Conservation (phyloP, 441 rosid species). For the Erodium texanum region DNA sequence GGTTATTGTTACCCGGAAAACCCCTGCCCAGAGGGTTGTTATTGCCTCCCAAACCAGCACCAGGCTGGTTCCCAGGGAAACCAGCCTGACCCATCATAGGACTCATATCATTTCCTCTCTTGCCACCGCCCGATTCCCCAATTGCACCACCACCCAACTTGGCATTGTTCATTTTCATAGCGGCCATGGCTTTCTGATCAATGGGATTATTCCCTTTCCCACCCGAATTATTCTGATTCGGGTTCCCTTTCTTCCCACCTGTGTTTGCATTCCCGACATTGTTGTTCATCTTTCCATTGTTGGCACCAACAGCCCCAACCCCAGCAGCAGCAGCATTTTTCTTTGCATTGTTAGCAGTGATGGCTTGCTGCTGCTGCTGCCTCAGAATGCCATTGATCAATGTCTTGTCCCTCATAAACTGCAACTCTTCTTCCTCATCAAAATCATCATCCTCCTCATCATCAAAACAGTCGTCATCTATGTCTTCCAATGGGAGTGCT, state of each 20-base stretch:
- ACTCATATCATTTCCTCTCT: slow-evolving; percentile 33
- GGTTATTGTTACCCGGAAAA: slow-evolving; percentile 22
- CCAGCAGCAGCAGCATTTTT: slow-evolving; percentile 7
- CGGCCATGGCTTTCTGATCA: slow-evolving; percentile 40
- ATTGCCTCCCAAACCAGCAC: slow-evolving; percentile 22
- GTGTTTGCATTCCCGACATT: slow-evolving; percentile 25
- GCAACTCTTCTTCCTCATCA: slow-evolving; percentile 33
- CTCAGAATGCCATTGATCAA: slow-evolving; percentile 29
- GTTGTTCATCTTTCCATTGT: slow-evolving; percentile 10
- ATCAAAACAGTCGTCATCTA: slow-evolving; percentile 24
- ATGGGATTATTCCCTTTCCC: slow-evolving; percentile 20
- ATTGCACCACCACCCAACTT: slow-evolving; percentile 22
- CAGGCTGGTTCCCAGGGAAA: slow-evolving; percentile 24
- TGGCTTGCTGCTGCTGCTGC: slow-evolving; percentile 20
- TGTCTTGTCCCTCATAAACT: slow-evolving; percentile 25
- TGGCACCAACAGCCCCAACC: background rate
- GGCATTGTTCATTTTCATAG: slow-evolving; percentile 39
- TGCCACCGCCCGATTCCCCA: slow-evolving; percentile 22
- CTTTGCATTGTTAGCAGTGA: slow-evolving; percentile 20
- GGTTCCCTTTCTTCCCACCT: slow-evolving; percentile 44
- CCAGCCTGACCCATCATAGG: slow-evolving; percentile 49
- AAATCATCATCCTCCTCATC: slow-evolving; percentile 30
- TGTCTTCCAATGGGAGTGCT: slow-evolving; percentile 30
- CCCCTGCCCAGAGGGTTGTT: slow-evolving; percentile 20
- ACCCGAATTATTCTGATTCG: slow-evolving; percentile 34